These are phyloP conservation scores for Rhizoclosmatium globosum DNA, from an alignment of 192 early-diverging fungal species.

Conservation along the genomic window DNA sequence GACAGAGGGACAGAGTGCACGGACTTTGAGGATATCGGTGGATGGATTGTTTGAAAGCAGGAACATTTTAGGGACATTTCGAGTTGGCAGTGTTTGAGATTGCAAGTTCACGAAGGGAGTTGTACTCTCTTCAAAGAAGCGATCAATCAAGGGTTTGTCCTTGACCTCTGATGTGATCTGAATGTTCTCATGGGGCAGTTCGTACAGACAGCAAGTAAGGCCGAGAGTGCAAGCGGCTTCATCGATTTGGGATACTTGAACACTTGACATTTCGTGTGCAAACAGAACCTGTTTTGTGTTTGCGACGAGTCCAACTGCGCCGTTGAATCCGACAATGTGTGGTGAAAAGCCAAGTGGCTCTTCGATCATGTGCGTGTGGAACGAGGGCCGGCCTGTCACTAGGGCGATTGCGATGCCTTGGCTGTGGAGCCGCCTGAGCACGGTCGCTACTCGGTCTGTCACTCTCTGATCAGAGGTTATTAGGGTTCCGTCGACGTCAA, in stretches of 20 bases:
- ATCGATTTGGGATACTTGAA: slow-evolving; percentile 6
- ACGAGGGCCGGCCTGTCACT: slow-evolving; percentile 2
- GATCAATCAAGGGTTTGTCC: background rate
- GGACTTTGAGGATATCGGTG: too few species aligned
- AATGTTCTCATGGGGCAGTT: background rate
- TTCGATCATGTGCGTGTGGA: background rate
- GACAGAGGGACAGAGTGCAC: too few species aligned
- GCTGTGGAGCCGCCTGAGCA: background rate
- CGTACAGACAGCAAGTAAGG: background rate
- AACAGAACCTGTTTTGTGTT: background rate
- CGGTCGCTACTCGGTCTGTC: background rate
- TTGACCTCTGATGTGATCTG: background rate
- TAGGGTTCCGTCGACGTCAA: slow-evolving; percentile 24
- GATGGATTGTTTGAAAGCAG: too few species aligned
- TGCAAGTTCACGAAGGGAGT: background rate
- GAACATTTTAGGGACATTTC: too few species aligned
- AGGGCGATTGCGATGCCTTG: slow-evolving; percentile 1
- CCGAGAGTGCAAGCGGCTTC: background rate
- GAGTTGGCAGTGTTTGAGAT: background rate
- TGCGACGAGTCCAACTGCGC: background rate
- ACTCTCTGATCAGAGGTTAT: background rate
- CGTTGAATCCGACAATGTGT: background rate
- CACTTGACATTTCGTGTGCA: background rate
- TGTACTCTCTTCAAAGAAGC: background rate
- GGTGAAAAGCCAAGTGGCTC: slow-evolving; percentile 12